A percentile compares a stretch with the other conserved stretches of the same genome.
phyloP scores from a whole-genome alignment of 2,329 filamentous ascomycete genomes.

The Epichloe sibirici region DNA sequence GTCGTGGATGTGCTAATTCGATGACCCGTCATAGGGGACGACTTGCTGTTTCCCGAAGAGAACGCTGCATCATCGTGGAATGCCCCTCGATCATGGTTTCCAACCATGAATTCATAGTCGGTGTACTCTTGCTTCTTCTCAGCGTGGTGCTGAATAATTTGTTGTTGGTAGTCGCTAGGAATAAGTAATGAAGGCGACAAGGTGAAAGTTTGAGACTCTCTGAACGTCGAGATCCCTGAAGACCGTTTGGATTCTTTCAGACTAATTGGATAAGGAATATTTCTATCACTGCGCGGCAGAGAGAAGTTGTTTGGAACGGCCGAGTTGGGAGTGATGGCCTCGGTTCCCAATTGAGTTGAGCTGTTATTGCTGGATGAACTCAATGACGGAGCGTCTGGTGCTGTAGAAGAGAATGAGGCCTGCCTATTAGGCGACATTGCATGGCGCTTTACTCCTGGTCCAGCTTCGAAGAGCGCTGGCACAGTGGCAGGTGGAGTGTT shows the following conservation, averaged over 20 bases:
- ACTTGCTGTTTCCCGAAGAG: slow-evolving; percentile 9
- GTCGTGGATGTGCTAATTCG: slow-evolving; percentile 45
- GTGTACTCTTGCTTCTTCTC: slow-evolving; percentile 17
- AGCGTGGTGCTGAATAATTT: slow-evolving; percentile 30
- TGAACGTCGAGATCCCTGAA: slow-evolving; percentile 42
- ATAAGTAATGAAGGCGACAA: slow-evolving; percentile 52
- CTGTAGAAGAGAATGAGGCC: slow-evolving; percentile 15
- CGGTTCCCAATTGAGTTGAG: slow-evolving; percentile 26
- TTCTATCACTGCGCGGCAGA: slow-evolving; percentile 30
- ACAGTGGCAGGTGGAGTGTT: slow-evolving; percentile 13
- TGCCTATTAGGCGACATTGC: slow-evolving; percentile 8
- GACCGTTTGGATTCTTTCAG: slow-evolving; percentile 25
- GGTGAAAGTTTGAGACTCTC: slow-evolving; percentile 46
- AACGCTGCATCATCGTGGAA: slow-evolving; percentile 10
- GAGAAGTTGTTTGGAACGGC: slow-evolving; percentile 38
- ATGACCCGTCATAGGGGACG: slow-evolving; percentile 18
- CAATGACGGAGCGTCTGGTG: slow-evolving; percentile 32
- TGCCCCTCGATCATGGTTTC: slow-evolving; percentile 6
- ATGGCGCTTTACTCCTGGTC: slow-evolving; percentile 11
- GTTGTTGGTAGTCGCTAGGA: slow-evolving; percentile 44
- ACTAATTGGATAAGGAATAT: slow-evolving; percentile 15
- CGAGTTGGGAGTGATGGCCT: slow-evolving; percentile 31
- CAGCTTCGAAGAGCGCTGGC: slow-evolving; percentile 13
- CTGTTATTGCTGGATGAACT: slow-evolving; percentile 34
- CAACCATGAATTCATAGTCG: slow-evolving; percentile 19